These are phyloP conservation scores for Niebla homalea DNA, from an alignment of 495 filamentous ascomycete genomes.

Conservation along the genomic window DNA sequence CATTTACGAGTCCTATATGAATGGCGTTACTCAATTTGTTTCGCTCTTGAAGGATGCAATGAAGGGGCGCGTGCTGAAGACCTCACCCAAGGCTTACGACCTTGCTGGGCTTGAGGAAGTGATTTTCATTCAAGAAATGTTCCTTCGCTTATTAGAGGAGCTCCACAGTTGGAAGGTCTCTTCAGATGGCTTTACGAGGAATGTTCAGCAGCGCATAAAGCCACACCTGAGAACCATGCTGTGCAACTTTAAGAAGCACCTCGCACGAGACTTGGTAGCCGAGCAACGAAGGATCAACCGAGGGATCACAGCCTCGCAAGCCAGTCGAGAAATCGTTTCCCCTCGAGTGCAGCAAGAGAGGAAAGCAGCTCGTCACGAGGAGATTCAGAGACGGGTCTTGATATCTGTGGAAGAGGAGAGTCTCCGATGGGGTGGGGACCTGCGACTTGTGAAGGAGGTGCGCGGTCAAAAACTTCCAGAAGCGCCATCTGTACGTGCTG, in stretches of 20 bases:
- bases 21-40: slow-evolving; percentile 9
- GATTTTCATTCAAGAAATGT: slow-evolving; percentile 2
- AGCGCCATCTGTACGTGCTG: too few species aligned
- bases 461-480: too few species aligned
- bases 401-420: too few species aligned
- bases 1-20: slow-evolving; percentile 13
- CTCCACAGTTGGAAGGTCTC: slow-evolving; percentile 4
- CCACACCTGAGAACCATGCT: background rate
- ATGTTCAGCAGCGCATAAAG: background rate
- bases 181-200: slow-evolving; percentile 1
- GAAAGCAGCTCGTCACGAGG: too few species aligned
- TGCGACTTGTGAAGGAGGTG: background rate
- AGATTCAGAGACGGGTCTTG: too few species aligned
- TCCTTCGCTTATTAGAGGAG: slow-evolving; percentile 7
- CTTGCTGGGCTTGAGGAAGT: slow-evolving; percentile 10
- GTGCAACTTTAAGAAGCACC: too few species aligned
- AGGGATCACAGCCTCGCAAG: too few species aligned
- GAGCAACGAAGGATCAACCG: background rate
- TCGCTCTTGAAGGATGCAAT: slow-evolving; percentile 6
- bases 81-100: background rate
- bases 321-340: too few species aligned
- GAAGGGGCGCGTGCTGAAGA: background rate
- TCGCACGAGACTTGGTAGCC: background rate
- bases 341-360: too few species aligned
- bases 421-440: background rate